A percentile compares a stretch with the other conserved stretches of the same genome.
Evolutionary conservation across 2,329 filamentous ascomycete genomes (phyloP).

Genomic region (Aciculosporium take): DNA sequence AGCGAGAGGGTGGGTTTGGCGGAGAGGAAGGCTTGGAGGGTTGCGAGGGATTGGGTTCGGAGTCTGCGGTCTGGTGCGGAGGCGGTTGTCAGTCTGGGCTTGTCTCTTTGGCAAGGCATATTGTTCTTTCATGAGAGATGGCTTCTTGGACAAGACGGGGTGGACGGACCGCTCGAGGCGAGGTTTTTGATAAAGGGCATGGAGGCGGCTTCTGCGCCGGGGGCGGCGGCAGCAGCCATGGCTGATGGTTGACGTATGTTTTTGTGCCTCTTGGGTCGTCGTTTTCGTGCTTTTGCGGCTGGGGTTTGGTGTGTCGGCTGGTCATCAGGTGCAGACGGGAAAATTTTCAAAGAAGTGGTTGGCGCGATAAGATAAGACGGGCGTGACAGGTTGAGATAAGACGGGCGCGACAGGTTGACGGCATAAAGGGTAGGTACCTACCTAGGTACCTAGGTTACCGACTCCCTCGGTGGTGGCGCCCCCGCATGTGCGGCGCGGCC

Average conservation of each 20-base stretch:
- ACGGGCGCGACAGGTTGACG: too few relatives aligned
- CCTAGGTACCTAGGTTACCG: too few relatives aligned
- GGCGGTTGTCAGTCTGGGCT: not conserved
- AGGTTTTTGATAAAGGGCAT: slow-evolving; percentile 73
- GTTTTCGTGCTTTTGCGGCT: too few relatives aligned
- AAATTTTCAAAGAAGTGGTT: not conserved
- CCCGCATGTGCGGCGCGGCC: too few relatives aligned
- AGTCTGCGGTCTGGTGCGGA: slow-evolving; percentile 59
- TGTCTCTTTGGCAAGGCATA: not conserved
- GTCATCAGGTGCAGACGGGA: too few relatives aligned
- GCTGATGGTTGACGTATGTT: not conserved
- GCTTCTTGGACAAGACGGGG: too few relatives aligned
- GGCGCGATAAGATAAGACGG: not conserved
- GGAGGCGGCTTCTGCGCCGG: slow-evolving; percentile 23
- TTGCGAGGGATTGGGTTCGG: slow-evolving; percentile 62
- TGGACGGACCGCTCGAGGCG: slow-evolving; percentile 62
- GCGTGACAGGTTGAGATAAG: too few relatives aligned
- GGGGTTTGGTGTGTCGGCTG: too few relatives aligned
- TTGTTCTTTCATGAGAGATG: not conserved
- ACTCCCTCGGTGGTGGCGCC: too few relatives aligned
- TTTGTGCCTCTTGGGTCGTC: not conserved
- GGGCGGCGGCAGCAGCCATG: not conserved
- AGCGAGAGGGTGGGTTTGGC: slow-evolving; percentile 44
- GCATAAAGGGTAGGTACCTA: too few relatives aligned
- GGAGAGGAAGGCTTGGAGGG: slow-evolving; percentile 64